Percentiles rank a stretch among this genome's conserved stretches.
Conservation (phyloP, 352 stramenopile genomes). For the Globisporangium perplexum region DNA sequence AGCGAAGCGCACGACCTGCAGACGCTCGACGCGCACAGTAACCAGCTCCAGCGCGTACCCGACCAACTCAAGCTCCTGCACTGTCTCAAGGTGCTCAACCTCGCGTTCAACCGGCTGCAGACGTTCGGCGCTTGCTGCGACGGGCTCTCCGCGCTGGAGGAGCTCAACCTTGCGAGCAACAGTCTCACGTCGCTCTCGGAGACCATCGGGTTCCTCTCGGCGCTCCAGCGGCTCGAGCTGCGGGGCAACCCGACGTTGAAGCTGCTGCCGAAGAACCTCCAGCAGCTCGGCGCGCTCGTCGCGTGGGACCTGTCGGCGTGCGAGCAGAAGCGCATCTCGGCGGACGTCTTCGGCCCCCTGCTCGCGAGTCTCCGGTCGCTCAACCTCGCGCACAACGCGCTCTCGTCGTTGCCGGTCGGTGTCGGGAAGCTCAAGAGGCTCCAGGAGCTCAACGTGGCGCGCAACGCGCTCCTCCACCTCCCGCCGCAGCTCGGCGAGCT, state of each 20-base stretch:
- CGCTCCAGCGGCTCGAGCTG: slow-evolving; percentile 29
- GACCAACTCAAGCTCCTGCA: slow-evolving; percentile 19
- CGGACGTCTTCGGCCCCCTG: slow-evolving; percentile 32
- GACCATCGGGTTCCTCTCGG: slow-evolving; percentile 25
- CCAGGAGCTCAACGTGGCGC: slow-evolving; percentile 39
- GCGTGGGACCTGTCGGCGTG: slow-evolving; percentile 39
- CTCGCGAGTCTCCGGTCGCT: slow-evolving; percentile 29
- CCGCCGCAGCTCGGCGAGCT: slow-evolving; percentile 24
- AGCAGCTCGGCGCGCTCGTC: slow-evolving; percentile 29
- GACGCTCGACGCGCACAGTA: slow-evolving; percentile 40
- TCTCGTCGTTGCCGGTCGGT: slow-evolving; percentile 27
- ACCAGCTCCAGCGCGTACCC: slow-evolving; percentile 34
- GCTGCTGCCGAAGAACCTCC: slow-evolving; percentile 33
- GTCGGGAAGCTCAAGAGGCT: slow-evolving; percentile 35
- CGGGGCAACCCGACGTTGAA: slow-evolving; percentile 34
- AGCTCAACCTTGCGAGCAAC: slow-evolving; percentile 54
- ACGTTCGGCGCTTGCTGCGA: slow-evolving; percentile 41
- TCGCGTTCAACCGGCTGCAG: slow-evolving; percentile 39
- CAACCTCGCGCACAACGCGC: slow-evolving; percentile 37
- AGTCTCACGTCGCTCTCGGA: slow-evolving; percentile 28
- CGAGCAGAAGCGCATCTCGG: slow-evolving; percentile 43
- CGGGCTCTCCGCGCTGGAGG: slow-evolving; percentile 31
- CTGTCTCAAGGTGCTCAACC: slow-evolving; percentile 38
- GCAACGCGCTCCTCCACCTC: slow-evolving; percentile 25
- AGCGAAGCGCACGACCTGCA: slow-evolving; percentile 44